Evolutionary conservation across 331 rosid species (phyloP).

Genomic region (Saraca asoca): DNA sequence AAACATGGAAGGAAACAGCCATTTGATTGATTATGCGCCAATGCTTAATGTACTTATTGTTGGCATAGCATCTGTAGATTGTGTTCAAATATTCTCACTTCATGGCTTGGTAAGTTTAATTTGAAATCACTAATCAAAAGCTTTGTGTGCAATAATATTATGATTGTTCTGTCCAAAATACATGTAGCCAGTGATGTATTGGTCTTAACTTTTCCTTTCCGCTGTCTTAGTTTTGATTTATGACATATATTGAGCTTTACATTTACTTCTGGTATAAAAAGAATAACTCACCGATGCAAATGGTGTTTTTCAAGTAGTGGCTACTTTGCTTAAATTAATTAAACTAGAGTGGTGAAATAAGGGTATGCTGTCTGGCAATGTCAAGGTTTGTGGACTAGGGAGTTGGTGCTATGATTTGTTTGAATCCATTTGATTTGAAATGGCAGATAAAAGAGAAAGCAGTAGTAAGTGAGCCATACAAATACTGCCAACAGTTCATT

Average conservation of each 20-base stretch:
- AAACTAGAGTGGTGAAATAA: neutral
- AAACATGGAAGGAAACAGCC: constrained; percentile 60
- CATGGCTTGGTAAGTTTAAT: constrained; percentile 85
- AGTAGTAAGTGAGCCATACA: constrained; percentile 1
- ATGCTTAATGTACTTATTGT: constrained; percentile 76
- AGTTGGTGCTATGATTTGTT: neutral
- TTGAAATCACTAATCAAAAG: neutral
- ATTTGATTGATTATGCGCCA: constrained; percentile 79
- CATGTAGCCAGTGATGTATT: neutral
- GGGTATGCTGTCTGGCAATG: neutral
- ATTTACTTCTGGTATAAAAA: neutral
- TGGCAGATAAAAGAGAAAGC: constrained; percentile 11
- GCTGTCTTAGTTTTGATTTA: neutral
- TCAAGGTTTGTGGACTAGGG: constrained; percentile 5
- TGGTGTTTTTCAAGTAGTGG: constrained; percentile 1
- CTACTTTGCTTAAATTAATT: constrained; percentile 7
- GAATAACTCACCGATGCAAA: constrained; percentile 14
- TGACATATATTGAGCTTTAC: neutral
- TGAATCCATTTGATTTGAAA: neutral
- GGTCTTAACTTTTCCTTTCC: neutral
- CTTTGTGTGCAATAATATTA: constrained; percentile 12
- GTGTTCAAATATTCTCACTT: constrained; percentile 86
- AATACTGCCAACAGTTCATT: neutral
- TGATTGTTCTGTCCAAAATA: neutral
- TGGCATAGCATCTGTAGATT: constrained; percentile 90